phyloP scores from a whole-genome alignment of 768 basidiomycete species.

The Phanerochaete sordida region DNA sequence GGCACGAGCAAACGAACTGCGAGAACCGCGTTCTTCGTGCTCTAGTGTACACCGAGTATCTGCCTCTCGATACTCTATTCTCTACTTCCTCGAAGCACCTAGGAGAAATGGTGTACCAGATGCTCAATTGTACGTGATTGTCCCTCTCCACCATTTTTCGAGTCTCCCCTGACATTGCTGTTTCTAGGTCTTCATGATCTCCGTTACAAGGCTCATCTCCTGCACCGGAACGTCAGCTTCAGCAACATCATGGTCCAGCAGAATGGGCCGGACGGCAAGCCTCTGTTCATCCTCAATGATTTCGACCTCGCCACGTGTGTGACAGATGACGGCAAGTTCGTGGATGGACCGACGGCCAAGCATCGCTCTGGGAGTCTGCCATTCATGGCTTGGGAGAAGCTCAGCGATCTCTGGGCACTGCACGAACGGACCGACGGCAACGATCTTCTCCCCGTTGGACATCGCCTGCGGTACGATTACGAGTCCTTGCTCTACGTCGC shows the following conservation, averaged over 20 bases:
- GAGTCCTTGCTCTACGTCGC: background rate
- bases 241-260: slow-evolving; percentile 1
- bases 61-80: background rate
- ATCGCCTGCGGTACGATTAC: background rate
- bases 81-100: background rate
- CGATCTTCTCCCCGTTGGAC: background rate
- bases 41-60: background rate
- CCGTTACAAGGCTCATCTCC: slow-evolving; percentile 1
- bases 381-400: background rate
- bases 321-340: background rate
- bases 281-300: slow-evolving; percentile 3
- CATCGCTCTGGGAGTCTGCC: slow-evolving; percentile 7
- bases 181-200: slow-evolving; percentile 4
- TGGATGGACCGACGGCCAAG: background rate
- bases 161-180: background rate
- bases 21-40: background rate
- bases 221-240: slow-evolving; percentile 3
- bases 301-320: slow-evolving; percentile 5
- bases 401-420: background rate
- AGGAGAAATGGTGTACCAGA: background rate
- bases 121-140: slow-evolving; percentile 1
- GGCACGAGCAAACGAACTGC: background rate
- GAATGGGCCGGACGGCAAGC: background rate
- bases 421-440: background rate
- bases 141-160: too few species aligned